phyloP scores from a whole-genome alignment of 1,284 basidiomycete species.

The Ganoderma boninense region DNA sequence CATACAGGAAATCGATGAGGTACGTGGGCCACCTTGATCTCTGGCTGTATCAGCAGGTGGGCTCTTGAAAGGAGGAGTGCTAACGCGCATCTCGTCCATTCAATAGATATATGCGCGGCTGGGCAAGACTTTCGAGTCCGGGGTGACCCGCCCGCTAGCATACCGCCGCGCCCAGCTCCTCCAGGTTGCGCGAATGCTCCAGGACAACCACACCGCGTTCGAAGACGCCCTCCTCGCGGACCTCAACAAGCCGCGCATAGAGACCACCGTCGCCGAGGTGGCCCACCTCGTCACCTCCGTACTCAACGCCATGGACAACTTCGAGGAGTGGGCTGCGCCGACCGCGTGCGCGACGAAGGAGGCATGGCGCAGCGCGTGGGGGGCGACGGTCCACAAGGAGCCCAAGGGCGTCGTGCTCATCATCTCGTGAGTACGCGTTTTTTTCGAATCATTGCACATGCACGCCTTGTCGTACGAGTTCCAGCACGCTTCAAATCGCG shows the following conservation, averaged over 20 bases:
- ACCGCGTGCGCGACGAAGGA: constrained; percentile 48
- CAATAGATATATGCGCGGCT: constrained; percentile 55
- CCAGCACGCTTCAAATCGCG: background rate
- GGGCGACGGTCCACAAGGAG: constrained; percentile 55
- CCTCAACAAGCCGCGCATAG: constrained; percentile 60
- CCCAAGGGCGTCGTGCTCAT: constrained; percentile 59
- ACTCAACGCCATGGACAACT: constrained; percentile 54
- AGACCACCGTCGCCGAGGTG: constrained; percentile 49
- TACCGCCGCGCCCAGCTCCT: constrained; percentile 72
- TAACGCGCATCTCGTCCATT: background rate
- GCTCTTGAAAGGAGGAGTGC: background rate
- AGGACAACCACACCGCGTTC: constrained; percentile 64
- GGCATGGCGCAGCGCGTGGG: constrained; percentile 49
- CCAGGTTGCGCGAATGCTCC: constrained; percentile 66
- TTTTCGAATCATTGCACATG: background rate
- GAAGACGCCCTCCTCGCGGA: constrained; percentile 59
- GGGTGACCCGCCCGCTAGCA: constrained; percentile 57
- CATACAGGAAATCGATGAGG: background rate
- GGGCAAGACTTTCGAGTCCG: constrained; percentile 56
- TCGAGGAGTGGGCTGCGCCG: constrained; percentile 62
- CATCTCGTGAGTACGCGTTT: constrained; percentile 44
- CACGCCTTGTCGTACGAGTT: background rate
- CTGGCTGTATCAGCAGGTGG: background rate
- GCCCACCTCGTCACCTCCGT: constrained; percentile 52
- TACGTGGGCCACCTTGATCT: background rate